These are phyloP conservation scores for Chrysophaeum taylorii DNA, from an alignment of 352 stramenopile species.

Conservation along the genomic window DNA sequence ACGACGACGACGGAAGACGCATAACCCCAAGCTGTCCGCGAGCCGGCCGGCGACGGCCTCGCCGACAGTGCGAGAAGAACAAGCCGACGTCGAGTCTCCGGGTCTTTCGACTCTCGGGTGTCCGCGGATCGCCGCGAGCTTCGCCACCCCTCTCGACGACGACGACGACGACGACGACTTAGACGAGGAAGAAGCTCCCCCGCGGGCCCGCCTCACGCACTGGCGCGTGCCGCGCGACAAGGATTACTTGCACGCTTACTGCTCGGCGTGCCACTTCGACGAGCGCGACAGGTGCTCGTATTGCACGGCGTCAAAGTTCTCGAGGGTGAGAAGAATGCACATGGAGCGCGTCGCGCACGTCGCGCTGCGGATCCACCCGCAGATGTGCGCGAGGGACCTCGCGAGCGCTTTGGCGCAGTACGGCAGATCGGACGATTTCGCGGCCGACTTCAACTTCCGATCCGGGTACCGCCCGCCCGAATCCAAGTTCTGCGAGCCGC, in stretches of 20 bases:
- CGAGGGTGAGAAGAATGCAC: neutral
- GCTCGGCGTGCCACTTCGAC: slow-evolving; percentile 1
- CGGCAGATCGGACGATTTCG: neutral
- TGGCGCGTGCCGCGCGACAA: neutral
- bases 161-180: no score
- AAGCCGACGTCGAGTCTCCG: no score
- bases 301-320: neutral
- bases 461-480: neutral
- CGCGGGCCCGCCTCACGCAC: slow-evolving; percentile 5
- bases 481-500: neutral
- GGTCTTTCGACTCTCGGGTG: no score
- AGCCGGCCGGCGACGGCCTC: no score
- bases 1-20: no score
- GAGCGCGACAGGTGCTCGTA: neutral
- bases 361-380: neutral
- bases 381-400: neutral
- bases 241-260: neutral
- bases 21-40: no score
- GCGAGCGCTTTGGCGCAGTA: neutral
- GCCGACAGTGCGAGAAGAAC: no score
- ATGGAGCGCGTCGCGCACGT: neutral
- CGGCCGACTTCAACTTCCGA: neutral
- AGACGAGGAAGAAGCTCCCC: no score
- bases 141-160: no score
- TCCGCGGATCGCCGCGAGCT: no score